Conservation (phyloP, 169 alveolate genomes). For the Plasmodium inui region DNA sequence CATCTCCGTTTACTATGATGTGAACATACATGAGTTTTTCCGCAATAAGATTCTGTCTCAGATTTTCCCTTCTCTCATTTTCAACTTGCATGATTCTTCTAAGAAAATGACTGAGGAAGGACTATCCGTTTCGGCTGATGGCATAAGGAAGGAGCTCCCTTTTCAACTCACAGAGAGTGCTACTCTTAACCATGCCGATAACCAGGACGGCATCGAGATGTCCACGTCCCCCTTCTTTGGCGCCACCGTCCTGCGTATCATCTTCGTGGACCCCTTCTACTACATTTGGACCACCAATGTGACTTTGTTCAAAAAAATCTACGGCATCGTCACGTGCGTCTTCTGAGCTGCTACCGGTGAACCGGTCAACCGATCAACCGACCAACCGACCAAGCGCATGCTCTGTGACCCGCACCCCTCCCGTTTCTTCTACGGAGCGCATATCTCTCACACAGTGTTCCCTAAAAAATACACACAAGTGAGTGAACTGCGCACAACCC, state of each 20-base stretch:
- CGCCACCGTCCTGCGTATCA: neutral
- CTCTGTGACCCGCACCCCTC: neutral
- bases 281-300: slow-evolving; percentile 21
- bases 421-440: neutral
- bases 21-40: slow-evolving; percentile 24
- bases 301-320: slow-evolving; percentile 17
- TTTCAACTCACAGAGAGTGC: neutral
- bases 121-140: neutral
- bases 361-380: too few species aligned
- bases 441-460: neutral
- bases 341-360: neutral
- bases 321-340: neutral
- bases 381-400: neutral
- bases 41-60: slow-evolving; percentile 30
- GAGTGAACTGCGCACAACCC: neutral
- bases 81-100: neutral
- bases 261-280: slow-evolving; percentile 1
- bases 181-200: too few species aligned
- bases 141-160: neutral
- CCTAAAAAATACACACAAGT: neutral
- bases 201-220: neutral
- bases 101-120: neutral
- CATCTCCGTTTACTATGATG: slow-evolving; percentile 30
- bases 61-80: slow-evolving; percentile 26
- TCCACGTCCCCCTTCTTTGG: neutral